These are phyloP conservation scores for Pseudoturritis turrita DNA, from an alignment of 345 rosid genomes.

Conservation along the genomic window DNA sequence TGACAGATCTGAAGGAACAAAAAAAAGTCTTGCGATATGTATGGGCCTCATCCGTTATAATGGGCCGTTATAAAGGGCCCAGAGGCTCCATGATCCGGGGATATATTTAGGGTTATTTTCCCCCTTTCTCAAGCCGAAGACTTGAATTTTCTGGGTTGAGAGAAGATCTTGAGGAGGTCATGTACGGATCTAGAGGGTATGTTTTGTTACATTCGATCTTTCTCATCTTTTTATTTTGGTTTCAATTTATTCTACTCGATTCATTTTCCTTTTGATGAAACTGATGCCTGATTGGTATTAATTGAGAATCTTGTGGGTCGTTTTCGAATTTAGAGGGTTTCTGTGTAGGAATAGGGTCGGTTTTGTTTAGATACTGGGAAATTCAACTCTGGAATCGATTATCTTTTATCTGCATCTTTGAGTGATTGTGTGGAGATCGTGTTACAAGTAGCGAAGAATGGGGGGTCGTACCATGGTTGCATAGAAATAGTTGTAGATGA, in stretches of 20 bases:
- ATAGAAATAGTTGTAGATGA: slow-evolving; percentile 10
- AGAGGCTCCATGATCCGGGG: neutral
- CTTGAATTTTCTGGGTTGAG: neutral
- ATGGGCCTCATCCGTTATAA: neutral
- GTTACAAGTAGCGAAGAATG: too few relatives aligned
- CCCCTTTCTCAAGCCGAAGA: neutral
- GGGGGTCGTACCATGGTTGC: neutral
- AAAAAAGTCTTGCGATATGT: too few relatives aligned
- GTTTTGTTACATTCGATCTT: neutral
- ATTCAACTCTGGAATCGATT: too few relatives aligned
- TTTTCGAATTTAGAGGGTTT: neutral
- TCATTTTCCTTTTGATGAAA: too few relatives aligned
- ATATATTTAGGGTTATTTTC: neutral
- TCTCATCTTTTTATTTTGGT: neutral
- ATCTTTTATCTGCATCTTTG: too few relatives aligned
- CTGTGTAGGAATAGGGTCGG: neutral
- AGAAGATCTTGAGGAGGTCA: slow-evolving; percentile 12
- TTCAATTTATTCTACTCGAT: too few relatives aligned
- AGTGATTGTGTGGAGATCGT: too few relatives aligned
- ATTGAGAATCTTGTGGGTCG: neutral
- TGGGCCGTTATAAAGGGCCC: neutral
- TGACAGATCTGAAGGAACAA: too few relatives aligned
- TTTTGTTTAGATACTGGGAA: neutral
- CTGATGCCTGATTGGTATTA: neutral
- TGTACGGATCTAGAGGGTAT: slow-evolving; percentile 60